Evolutionary conservation across 768 basidiomycete species (phyloP).

Genomic region (Naganishia onofrii): DNA sequence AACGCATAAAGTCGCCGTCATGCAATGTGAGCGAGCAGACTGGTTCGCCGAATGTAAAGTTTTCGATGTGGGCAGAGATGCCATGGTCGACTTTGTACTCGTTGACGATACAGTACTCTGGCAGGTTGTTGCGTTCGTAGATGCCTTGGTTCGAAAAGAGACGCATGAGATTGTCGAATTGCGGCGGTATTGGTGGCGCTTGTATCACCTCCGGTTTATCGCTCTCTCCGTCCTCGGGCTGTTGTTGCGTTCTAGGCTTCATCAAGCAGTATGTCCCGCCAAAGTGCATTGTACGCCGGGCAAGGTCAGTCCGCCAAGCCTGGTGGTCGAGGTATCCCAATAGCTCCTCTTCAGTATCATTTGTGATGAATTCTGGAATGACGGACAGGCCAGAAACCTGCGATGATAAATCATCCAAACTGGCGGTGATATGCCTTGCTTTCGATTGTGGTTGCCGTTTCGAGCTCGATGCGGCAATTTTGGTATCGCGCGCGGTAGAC

Average conservation of each 20-base stretch:
- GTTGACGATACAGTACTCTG: conserved; percentile 22
- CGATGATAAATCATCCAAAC: neutral
- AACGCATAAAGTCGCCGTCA: conserved; percentile 21
- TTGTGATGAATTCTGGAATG: conserved; percentile 5
- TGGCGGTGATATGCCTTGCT: neutral
- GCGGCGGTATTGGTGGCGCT: conserved; percentile 12
- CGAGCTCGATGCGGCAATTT: neutral
- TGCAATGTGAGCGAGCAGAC: conserved; percentile 9
- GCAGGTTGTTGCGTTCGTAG: neutral
- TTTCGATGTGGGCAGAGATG: conserved; percentile 17
- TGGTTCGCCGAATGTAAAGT: conserved; percentile 23
- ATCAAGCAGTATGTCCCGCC: conserved; percentile 19
- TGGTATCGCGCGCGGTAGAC: neutral
- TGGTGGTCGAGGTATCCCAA: neutral
- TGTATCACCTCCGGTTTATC: conserved; percentile 1
- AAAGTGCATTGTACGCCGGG: conserved; percentile 6
- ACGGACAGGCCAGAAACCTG: neutral
- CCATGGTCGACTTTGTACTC: conserved; percentile 11
- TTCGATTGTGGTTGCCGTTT: neutral
- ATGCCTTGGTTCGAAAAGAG: conserved; percentile 4
- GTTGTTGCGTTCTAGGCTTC: neutral
- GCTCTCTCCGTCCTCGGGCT: neutral
- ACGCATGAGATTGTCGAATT: neutral
- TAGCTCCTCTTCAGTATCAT: neutral
- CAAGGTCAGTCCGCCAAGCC: conserved; percentile 4